A percentile compares a stretch with the other conserved stretches of the same genome.
These are phyloP conservation scores for Cyathus striatus DNA, from an alignment of 768 basidiomycete species.

Conservation along the genomic window DNA sequence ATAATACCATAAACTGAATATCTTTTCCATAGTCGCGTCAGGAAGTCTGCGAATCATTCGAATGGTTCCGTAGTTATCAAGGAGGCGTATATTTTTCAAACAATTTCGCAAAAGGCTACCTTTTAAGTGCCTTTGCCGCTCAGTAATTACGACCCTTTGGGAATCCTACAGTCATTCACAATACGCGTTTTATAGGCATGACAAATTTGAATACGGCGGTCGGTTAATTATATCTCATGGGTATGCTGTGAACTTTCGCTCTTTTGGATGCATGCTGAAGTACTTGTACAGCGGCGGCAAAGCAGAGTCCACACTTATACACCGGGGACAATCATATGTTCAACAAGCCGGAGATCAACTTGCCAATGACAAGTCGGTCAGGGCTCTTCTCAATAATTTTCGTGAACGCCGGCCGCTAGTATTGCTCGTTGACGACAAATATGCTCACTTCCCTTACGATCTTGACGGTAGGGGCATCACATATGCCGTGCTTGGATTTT, in stretches of 20 bases:
- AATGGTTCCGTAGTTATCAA: slow-evolving; percentile 75
- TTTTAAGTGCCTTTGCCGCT: slow-evolving; percentile 67
- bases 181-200: slow-evolving; percentile 57
- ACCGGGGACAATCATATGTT: slow-evolving; percentile 32
- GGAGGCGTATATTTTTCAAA: slow-evolving; percentile 68
- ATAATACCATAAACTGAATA: slow-evolving; percentile 2
- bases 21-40: slow-evolving; percentile 61
- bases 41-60: slow-evolving; percentile 78
- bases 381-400: slow-evolving; percentile 59
- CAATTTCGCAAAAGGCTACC: slow-evolving; percentile 66
- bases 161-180: slow-evolving; percentile 2
- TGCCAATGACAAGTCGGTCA: slow-evolving; percentile 65
- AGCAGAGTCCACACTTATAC: slow-evolving; percentile 54
- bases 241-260: slow-evolving; percentile 39
- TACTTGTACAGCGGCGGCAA: slow-evolving; percentile 56
- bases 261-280: background rate
- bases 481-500: slow-evolving; percentile 62
- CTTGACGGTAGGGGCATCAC: slow-evolving; percentile 40
- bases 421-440: slow-evolving; percentile 71
- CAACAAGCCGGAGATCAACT: slow-evolving; percentile 60
- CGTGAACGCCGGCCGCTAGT: slow-evolving; percentile 53
- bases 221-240: slow-evolving; percentile 80
- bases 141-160: slow-evolving; percentile 29
- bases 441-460: slow-evolving; percentile 68
- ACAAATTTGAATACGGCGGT: slow-evolving; percentile 59